Base-by-base conservation (phyloP, 192 early-diverging fungal genomes). In the Radiomyces spectabilis region DNA sequence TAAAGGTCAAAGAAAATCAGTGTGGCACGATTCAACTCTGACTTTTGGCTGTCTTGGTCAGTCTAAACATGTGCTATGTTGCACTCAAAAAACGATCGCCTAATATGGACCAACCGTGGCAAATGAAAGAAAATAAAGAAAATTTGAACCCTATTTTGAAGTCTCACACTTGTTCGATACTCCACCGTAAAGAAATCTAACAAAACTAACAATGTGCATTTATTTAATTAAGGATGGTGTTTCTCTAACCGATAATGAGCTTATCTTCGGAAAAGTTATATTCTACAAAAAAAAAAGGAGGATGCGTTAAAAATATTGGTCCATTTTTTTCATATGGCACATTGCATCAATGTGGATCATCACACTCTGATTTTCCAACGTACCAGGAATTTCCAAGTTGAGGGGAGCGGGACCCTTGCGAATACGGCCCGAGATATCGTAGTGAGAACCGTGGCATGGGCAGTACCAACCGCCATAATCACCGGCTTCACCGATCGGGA, bases 391-490 rank as follows among this genome's bases (percentile, higher is more conserved):
- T 79, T 98, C 95, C 70, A 98, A 80, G 84, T 98, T 98, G 39
- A 98, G 81, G 30, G 95, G 95, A 51, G 95, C 95, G 25, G 95
- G 95, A 49, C 95, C 95, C 80, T 96, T 94, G 63, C 95, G 85
- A 59, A 95, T 94, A 76, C 95, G 92, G 40, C 95, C 95, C 51
- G 93, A 94, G 59, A 98, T 93, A 71, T 98, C 95, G 72, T 98
- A 98, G 70, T 98, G 95, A 34, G 95, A 98, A 53, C 95, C 95
- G 78, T 98, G 95, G 85, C 95, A 98, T 47, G 95, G 95, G 77
- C 95, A 98, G 85, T 95, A 98, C 95, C 95, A 98, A 62, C 95
- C 95, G 66, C 91, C 90, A 73, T 82, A 98, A 50, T 98, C 95
- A 68, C 95, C 95, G 68, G 95, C 84, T 66, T 98, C 95, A 37